Evolutionary conservation across 192 early-diverging fungal genomes (phyloP).

Genomic region (Radiomyces spectabilis): DNA sequence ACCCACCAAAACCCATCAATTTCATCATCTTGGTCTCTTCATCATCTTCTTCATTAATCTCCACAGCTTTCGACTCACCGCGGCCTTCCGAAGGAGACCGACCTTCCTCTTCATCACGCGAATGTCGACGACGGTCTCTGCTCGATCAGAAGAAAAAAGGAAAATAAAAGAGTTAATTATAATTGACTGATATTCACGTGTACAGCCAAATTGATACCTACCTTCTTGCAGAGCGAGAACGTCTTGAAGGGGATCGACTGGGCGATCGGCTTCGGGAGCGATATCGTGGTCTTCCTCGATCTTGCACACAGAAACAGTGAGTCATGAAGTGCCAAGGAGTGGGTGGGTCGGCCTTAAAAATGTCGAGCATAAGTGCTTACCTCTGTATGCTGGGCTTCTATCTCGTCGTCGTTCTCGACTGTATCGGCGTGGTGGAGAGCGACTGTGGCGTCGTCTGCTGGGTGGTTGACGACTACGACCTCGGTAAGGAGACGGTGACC

Average conservation of each 20-base stretch:
- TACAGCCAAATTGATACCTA: neutral
- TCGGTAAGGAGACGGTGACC: neutral
- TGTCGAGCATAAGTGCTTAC: too few relatives aligned
- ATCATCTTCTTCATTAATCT: constrained; percentile 37
- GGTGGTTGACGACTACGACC: neutral
- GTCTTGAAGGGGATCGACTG: neutral
- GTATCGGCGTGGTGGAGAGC: neutral
- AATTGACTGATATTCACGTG: too few relatives aligned
- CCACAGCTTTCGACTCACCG: neutral
- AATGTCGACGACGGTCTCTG: neutral
- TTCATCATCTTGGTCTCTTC: constrained; percentile 76
- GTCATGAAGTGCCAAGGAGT: neutral
- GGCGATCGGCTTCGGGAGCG: neutral
- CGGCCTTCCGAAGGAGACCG: neutral
- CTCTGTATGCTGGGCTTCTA: neutral
- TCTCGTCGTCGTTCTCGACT: neutral
- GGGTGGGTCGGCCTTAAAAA: too few relatives aligned
- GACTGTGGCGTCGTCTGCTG: neutral
- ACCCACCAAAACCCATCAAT: constrained; percentile 85
- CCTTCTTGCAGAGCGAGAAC: neutral
- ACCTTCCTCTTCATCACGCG: neutral
- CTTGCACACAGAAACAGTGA: neutral
- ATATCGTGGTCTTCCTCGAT: neutral
- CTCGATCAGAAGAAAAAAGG: neutral
- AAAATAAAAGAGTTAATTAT: too few relatives aligned